A percentile compares a stretch with the other conserved stretches of the same genome.
phyloP scores from a whole-genome alignment of 2,329 filamentous ascomycete genomes.

The Macrophomina pseudophaseolina region DNA sequence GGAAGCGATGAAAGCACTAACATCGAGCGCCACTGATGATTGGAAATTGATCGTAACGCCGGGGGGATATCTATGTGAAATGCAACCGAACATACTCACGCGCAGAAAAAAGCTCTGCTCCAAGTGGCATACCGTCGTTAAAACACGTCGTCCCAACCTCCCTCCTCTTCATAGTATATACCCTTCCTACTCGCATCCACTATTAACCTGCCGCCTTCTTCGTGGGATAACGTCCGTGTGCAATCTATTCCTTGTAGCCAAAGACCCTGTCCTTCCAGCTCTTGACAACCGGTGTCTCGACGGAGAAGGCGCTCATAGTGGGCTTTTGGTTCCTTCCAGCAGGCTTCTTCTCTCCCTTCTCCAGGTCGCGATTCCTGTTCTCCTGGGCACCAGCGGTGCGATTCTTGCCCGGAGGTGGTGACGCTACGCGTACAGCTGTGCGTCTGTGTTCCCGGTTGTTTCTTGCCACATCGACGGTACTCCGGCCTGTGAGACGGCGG shows the following conservation, averaged over 20 bases:
- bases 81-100: conserved; percentile 7
- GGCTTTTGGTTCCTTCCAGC: conserved; percentile 23
- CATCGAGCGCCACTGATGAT: background rate
- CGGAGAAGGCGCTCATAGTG: conserved; percentile 41
- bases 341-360: conserved; percentile 35
- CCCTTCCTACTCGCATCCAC: background rate
- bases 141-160: background rate
- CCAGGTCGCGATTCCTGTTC: conserved; percentile 38
- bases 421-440: conserved; percentile 43
- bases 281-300: conserved; percentile 35
- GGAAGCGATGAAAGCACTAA: too few species aligned
- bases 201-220: background rate
- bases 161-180: background rate
- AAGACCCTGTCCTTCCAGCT: conserved; percentile 28
- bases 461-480: conserved; percentile 30
- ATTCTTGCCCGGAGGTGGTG: conserved; percentile 36
- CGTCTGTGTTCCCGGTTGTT: conserved; percentile 28
- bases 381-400: conserved; percentile 32
- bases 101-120: background rate
- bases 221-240: background rate
- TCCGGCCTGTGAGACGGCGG: conserved; percentile 50
- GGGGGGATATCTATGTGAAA: conserved; percentile 17
- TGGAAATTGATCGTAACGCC: background rate
- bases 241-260: conserved; percentile 10
- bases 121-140: conserved; percentile 11